A percentile compares a stretch with the other conserved stretches of the same genome.
phyloP scores from a whole-genome alignment of 169 alveolate genomes.

The Babesia sp. region DNA sequence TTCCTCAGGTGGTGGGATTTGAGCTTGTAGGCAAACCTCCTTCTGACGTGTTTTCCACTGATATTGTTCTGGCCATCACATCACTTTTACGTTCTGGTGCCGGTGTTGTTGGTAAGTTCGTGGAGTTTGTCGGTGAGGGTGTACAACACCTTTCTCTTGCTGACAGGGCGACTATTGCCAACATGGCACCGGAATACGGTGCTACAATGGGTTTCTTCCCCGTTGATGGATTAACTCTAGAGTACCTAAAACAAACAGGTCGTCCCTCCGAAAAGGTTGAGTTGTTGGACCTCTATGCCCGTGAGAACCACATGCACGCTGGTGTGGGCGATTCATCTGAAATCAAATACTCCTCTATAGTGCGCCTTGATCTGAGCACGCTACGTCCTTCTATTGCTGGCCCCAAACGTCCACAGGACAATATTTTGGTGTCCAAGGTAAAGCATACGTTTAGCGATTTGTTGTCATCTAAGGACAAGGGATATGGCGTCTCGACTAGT shows the following conservation, averaged over 20 bases:
- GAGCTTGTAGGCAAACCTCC: slow-evolving; percentile 89
- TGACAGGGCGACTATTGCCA: slow-evolving; percentile 94
- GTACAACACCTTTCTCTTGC: slow-evolving; percentile 85
- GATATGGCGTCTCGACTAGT: slow-evolving; percentile 74
- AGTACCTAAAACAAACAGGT: slow-evolving; percentile 88
- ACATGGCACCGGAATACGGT: slow-evolving; percentile 98
- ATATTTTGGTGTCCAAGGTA: slow-evolving; percentile 84
- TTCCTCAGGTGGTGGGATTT: slow-evolving; percentile 96
- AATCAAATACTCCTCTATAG: slow-evolving; percentile 74
- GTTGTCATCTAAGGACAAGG: slow-evolving; percentile 81
- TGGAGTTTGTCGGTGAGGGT: slow-evolving; percentile 93
- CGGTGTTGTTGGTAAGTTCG: slow-evolving; percentile 96
- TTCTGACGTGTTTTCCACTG: slow-evolving; percentile 89
- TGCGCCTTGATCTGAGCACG: slow-evolving; percentile 88
- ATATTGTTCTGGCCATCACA: slow-evolving; percentile 88
- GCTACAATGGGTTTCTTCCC: slow-evolving; percentile 97
- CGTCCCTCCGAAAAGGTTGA: slow-evolving; percentile 84
- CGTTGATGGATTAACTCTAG: slow-evolving; percentile 89
- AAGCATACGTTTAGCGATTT: slow-evolving; percentile 85
- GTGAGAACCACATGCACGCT: slow-evolving; percentile 57
- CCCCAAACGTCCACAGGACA: slow-evolving; percentile 97
- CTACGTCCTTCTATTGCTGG: slow-evolving; percentile 93
- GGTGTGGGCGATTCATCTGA: slow-evolving; percentile 47
- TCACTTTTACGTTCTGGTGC: slow-evolving; percentile 88
- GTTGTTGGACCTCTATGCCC: slow-evolving; percentile 82